Evolutionary conservation across 495 filamentous ascomycete genomes (phyloP).

Genomic region (Polyplosphaeria fusca): DNA sequence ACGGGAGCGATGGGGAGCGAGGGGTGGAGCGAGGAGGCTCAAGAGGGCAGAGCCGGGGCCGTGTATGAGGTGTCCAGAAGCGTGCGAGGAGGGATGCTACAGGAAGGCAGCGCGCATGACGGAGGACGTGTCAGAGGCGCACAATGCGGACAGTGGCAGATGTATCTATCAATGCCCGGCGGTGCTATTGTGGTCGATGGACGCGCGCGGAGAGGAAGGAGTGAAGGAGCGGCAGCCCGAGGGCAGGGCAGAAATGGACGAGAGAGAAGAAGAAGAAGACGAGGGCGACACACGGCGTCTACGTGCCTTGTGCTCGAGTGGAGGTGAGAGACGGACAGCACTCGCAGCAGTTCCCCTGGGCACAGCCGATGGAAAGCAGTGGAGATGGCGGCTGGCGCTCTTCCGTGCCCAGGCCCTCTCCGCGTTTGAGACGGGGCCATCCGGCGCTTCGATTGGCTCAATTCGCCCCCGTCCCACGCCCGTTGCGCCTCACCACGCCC

Average conservation of each 20-base stretch:
- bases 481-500: constrained; percentile 5
- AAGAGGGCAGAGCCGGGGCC: constrained; percentile 5
- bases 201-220: neutral
- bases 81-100: constrained; percentile 11
- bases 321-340: constrained; percentile 12
- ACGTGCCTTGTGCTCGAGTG: neutral
- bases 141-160: constrained; percentile 26
- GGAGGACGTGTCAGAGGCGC: constrained; percentile 24
- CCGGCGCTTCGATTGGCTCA: neutral
- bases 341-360: neutral
- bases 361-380: neutral
- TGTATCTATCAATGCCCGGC: constrained; percentile 1
- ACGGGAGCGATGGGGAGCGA: neutral
- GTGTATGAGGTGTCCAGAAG: constrained; percentile 10
- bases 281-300: constrained; percentile 12
- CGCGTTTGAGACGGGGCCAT: constrained; percentile 20
- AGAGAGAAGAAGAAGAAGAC: constrained; percentile 16
- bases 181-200: constrained; percentile 4
- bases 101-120: constrained; percentile 23
- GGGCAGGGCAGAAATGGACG: neutral
- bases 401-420: constrained; percentile 19
- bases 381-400: constrained; percentile 1
- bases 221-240: neutral
- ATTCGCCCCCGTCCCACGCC: neutral
- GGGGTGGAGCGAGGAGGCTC: constrained; percentile 10